These are phyloP conservation scores for Quercus ilex DNA, from an alignment of 306 rosid genomes.

Conservation along the genomic window DNA sequence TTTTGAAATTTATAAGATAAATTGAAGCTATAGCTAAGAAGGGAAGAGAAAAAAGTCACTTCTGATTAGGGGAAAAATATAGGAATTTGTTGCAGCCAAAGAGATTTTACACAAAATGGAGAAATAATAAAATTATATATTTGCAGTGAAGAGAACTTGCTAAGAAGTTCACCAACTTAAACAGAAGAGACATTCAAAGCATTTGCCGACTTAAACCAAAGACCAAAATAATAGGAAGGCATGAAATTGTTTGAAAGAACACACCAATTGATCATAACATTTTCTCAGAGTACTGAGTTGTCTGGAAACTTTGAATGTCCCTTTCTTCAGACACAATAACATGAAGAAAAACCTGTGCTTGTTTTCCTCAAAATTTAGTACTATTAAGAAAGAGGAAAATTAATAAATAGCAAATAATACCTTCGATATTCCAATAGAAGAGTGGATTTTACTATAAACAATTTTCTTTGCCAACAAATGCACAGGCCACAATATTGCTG, in stretches of 20 bases:
- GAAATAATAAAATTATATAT: not conserved
- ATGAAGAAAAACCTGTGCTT: not conserved
- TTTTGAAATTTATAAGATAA: slow-evolving; percentile 15
- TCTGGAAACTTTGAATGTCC: not conserved
- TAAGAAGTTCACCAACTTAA: not conserved
- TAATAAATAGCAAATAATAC: slow-evolving; percentile 27
- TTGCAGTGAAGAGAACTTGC: not conserved
- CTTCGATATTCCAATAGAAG: slow-evolving; percentile 73
- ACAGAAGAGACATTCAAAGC: not conserved
- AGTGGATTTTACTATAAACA: slow-evolving; percentile 73
- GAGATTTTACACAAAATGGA: not conserved
- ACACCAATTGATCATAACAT: not conserved
- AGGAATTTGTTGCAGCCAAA: not conserved
- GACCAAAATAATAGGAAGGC: not conserved
- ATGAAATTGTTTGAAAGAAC: not conserved
- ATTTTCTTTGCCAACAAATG: slow-evolving; percentile 77
- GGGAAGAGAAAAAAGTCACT: not conserved
- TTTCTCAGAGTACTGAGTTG: not conserved
- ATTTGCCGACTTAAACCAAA: not conserved
- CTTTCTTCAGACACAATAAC: not conserved
- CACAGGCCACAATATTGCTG: slow-evolving; percentile 65
- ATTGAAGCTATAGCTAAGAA: not conserved
- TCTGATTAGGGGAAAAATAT: not conserved
- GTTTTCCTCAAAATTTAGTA: not conserved
- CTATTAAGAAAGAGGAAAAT: not conserved